Evolutionary conservation across 2,329 filamentous ascomycete species (phyloP).

Genomic region (Hypoxylon sp.): DNA sequence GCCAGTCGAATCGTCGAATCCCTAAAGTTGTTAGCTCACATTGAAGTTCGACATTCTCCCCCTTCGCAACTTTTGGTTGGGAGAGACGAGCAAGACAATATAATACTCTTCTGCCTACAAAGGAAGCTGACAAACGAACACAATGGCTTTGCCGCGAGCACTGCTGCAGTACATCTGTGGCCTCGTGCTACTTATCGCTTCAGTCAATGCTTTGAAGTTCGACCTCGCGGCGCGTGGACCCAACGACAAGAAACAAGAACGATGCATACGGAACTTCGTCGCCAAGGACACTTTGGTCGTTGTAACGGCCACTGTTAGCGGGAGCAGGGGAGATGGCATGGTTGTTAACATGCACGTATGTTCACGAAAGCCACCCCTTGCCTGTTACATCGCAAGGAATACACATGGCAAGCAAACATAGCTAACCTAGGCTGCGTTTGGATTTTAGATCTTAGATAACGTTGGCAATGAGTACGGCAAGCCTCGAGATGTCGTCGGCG

Average conservation of each 20-base stretch:
- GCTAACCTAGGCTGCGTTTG: constrained; percentile 25
- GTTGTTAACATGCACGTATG: constrained; percentile 91
- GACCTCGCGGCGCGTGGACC: constrained; percentile 79
- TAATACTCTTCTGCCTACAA: constrained; percentile 7
- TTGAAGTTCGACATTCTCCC: constrained; percentile 24
- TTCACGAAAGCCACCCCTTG: constrained; percentile 44
- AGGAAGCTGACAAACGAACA: constrained; percentile 29
- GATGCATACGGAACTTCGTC: constrained; percentile 98
- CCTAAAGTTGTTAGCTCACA: constrained; percentile 29
- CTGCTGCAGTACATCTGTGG: constrained; percentile 72
- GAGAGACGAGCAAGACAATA: constrained; percentile 20
- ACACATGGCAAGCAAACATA: not conserved
- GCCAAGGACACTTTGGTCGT: constrained; percentile 92
- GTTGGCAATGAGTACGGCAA: constrained; percentile 96
- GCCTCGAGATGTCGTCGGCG: constrained; percentile 91
- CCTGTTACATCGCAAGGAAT: not conserved
- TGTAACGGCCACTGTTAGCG: constrained; percentile 89
- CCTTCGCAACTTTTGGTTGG: constrained; percentile 26
- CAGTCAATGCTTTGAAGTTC: constrained; percentile 86
- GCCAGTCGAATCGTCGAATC: constrained; percentile 1
- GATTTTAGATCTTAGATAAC: constrained; percentile 86
- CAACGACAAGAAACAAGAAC: constrained; percentile 75
- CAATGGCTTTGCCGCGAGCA: constrained; percentile 66
- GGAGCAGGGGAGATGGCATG: constrained; percentile 92
- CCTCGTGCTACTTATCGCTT: constrained; percentile 68